Conservation (phyloP, 352 stramenopile genomes). For the Phytophthora syringae region DNA sequence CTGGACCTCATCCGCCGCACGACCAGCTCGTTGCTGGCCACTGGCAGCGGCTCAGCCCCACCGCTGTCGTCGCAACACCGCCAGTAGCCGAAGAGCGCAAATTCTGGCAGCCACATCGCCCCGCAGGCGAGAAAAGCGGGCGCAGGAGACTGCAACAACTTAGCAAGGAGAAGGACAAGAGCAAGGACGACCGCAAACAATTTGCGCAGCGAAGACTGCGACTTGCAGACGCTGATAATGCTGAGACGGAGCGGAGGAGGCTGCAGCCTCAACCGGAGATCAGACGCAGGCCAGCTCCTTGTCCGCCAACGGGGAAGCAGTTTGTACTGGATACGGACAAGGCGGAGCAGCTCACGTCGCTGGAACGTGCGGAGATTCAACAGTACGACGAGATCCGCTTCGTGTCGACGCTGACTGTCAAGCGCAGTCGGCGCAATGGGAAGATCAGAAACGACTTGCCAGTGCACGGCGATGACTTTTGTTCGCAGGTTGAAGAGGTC, state of each 20-base stretch:
- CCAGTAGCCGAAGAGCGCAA: conserved; percentile 24
- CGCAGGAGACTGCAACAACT: conserved; percentile 29
- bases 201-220: conserved; percentile 13
- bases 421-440: conserved; percentile 39
- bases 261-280: conserved; percentile 17
- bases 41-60: background rate
- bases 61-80: conserved; percentile 1
- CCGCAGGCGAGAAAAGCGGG: conserved; percentile 14
- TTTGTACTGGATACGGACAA: conserved; percentile 33
- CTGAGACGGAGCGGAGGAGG: conserved; percentile 21
- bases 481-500: conserved; percentile 5
- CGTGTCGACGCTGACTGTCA: conserved; percentile 44
- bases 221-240: conserved; percentile 4
- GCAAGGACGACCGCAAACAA: conserved; percentile 19
- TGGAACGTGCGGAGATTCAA: conserved; percentile 62
- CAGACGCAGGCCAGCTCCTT: conserved; percentile 12
- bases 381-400: conserved; percentile 61
- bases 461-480: conserved; percentile 23
- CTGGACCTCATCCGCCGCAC: conserved; percentile 48
- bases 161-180: conserved; percentile 34
- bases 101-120: conserved; percentile 29
- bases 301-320: conserved; percentile 28
- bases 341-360: conserved; percentile 47
- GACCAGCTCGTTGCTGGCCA: conserved; percentile 40
- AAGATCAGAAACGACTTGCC: conserved; percentile 38